Percentiles rank a stretch among this genome's conserved stretches.
These are phyloP conservation scores for Lepidium campestre DNA, from an alignment of 441 rosid species.

Conservation along the genomic window DNA sequence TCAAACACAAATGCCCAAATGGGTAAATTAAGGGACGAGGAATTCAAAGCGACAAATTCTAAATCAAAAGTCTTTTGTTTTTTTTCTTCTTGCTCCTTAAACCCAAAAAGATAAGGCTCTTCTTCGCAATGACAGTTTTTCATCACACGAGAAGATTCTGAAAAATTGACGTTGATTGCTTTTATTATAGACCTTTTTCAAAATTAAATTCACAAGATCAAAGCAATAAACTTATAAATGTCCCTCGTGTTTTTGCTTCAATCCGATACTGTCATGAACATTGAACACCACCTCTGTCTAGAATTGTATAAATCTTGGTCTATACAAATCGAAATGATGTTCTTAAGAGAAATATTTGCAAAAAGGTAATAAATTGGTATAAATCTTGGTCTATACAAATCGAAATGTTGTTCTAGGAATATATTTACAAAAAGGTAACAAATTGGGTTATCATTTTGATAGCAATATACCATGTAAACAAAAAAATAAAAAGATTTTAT, in stretches of 20 bases:
- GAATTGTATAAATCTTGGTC: neutral
- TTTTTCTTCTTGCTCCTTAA: neutral
- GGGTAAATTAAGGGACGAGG: neutral
- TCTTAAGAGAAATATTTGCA: neutral
- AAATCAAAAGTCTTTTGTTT: neutral
- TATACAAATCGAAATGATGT: neutral
- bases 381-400: neutral
- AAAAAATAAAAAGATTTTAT: no score
- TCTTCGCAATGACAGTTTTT: slow-evolving; percentile 1
- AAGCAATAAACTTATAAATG: no score
- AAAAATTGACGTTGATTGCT: slow-evolving; percentile 17
- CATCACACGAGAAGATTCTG: slow-evolving; percentile 18
- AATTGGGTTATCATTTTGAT: no score
- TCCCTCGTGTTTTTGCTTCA: no score
- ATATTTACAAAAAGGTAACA: neutral
- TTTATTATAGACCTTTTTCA: neutral
- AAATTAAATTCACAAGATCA: neutral
- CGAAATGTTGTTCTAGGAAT: neutral
- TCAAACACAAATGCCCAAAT: slow-evolving; percentile 3
- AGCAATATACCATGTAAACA: no score
- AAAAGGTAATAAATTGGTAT: neutral
- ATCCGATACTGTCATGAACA: no score
- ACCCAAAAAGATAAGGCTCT: slow-evolving; percentile 21
- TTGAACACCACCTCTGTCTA: no score
- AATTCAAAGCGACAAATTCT: slow-evolving; percentile 15